These are phyloP conservation scores for Arthrobotrys megalospora DNA, from an alignment of 2,329 filamentous ascomycete genomes.

Conservation along the genomic window DNA sequence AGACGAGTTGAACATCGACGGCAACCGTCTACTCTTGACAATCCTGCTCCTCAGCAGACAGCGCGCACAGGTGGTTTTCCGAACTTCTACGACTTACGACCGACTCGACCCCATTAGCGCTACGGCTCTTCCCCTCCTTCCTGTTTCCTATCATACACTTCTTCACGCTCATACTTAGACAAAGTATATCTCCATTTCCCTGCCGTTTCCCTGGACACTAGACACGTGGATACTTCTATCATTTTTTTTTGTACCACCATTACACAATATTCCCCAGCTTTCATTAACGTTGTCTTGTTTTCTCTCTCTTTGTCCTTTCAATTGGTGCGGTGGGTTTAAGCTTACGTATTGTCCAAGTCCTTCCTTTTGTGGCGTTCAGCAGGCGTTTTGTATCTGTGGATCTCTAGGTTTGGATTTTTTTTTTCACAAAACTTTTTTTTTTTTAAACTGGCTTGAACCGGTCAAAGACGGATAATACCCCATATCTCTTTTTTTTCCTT, in stretches of 20 bases:
- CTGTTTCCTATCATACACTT: background rate
- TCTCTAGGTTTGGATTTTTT: background rate
- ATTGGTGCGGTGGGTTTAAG: conserved; percentile 10
- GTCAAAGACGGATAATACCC: conserved; percentile 27
- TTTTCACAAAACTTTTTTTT: conserved; percentile 8
- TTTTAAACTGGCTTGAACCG: conserved; percentile 9
- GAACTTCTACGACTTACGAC: conserved; percentile 1
- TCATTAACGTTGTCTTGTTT: background rate
- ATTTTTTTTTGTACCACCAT: conserved; percentile 14
- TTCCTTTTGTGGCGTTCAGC: conserved; percentile 13
- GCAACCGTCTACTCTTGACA: background rate
- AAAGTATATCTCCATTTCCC: background rate
- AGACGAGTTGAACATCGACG: background rate
- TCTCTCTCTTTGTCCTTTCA: background rate
- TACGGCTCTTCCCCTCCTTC: background rate
- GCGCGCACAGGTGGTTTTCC: background rate
- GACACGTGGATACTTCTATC: conserved; percentile 1
- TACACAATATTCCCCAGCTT: background rate
- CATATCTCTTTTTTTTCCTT: conserved; percentile 16
- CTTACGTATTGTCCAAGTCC: conserved; percentile 6
- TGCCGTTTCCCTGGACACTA: background rate
- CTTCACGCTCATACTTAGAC: background rate
- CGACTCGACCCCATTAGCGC: background rate
- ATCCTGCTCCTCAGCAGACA: background rate
- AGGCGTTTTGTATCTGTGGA: conserved; percentile 14